Conservation (phyloP, 495 filamentous ascomycete genomes). For the Friedmanniomyces endolithicus region DNA sequence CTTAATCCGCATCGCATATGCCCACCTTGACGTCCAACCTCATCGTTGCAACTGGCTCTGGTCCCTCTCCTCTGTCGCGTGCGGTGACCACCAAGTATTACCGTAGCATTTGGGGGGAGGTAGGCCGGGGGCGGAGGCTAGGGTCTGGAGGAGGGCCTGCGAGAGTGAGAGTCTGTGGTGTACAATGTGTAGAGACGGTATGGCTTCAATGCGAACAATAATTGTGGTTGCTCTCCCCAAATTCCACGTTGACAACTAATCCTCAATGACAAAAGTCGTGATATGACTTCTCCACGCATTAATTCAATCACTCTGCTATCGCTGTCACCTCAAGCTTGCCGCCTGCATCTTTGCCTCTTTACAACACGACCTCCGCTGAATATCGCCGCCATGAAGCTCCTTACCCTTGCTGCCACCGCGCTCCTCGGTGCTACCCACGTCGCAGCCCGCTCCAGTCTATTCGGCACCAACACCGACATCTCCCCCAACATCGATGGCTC, state of each 20-base stretch:
- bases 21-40: conserved; percentile 80
- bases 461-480: conserved; percentile 15
- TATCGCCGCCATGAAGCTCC: conserved; percentile 22
- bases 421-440: conserved; percentile 20
- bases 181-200: too few species aligned
- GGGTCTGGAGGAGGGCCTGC: too few species aligned
- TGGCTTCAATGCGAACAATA: too few species aligned
- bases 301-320: neutral
- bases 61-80: neutral
- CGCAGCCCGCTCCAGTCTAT: conserved; percentile 20
- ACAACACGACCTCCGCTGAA: neutral
- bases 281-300: neutral
- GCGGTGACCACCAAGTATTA: neutral
- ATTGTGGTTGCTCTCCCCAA: neutral
- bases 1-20: conserved; percentile 8
- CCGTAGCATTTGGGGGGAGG: neutral
- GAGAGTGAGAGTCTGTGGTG: too few species aligned
- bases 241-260: too few species aligned
- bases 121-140: neutral
- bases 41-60: conserved; percentile 42
- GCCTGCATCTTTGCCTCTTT: neutral
- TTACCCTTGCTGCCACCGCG: conserved; percentile 18
- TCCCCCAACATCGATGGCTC: conserved; percentile 21
- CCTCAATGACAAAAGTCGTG: too few species aligned
- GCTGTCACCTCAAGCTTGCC: neutral